Evolutionary conservation across 306 rosid genomes (phyloP), one percentile per base, ranked within the genome.

Genomic region (Biancaea sappan): DNA sequence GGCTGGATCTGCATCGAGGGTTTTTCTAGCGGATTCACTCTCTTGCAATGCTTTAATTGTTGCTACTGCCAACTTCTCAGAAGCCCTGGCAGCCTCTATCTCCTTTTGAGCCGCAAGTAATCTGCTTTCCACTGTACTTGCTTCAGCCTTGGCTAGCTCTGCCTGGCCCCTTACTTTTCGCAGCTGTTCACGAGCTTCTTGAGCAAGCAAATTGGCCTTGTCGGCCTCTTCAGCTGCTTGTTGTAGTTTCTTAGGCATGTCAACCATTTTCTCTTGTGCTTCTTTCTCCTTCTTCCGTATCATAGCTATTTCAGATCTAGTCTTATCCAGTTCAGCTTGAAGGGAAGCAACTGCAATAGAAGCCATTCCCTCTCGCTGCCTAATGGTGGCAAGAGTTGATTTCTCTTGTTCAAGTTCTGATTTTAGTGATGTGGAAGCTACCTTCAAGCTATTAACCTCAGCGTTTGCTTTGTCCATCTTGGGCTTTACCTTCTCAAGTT

Each of bases 321-420:
- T 87, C 76, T 74, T 92, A 67, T 89, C 85, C 66, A 95, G 74
- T 41, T 92, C 98, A 43, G 92, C 96, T 83, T 95, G 91, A n/a
- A 95, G 91, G 59, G 99, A 90, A 41, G 94, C 81, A 64, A 87
- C 99, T 10, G 96, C 87, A 43, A 90, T 70, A 8, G 96, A 90
- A 34, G 99, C 98, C 96, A 92, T 95, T 86, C 97, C 98, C 76
- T 95, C 98, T 84, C 96, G 90, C 79, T 89, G 96, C 69, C 76
- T 69, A 24, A 92, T 66, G 48, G 90, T 76, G 25, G 88, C 86
- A 29, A 88, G 88, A 69, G 81, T 80, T 4, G 84, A 76, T 80
- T 86, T 95, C 89, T 92, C 93, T 52, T 73, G 78, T 67, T 90
- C 97, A 71, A 92, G 90, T 80, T 90, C 96, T 5, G 80, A 69